Evolutionary conservation across 2,329 filamentous ascomycete species (phyloP).

Genomic region (Trichoderma brevicompactum): DNA sequence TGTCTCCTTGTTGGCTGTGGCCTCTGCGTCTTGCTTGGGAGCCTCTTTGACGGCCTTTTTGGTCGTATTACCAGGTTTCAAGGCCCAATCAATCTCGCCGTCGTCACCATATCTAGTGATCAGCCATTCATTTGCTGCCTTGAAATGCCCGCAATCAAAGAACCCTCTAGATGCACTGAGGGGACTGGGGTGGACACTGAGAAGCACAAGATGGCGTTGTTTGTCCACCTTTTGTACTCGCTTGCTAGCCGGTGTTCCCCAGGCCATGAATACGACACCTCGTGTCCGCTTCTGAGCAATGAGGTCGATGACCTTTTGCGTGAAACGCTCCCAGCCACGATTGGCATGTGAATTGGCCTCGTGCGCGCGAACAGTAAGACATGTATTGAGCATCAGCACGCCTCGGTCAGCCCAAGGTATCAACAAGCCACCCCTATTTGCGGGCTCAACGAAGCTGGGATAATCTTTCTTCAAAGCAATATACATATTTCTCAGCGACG

Average conservation of each 20-base stretch:
- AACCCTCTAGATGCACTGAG: conserved; percentile 82
- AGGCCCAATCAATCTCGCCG: conserved; percentile 83
- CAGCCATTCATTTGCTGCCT: conserved; percentile 84
- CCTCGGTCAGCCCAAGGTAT: conserved; percentile 94
- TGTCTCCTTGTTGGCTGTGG: conserved; percentile 31
- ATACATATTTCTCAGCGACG: conserved; percentile 94
- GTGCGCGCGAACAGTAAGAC: conserved; percentile 88
- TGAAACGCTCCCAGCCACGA: conserved; percentile 91
- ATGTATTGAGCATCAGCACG: conserved; percentile 92
- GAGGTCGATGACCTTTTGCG: conserved; percentile 86
- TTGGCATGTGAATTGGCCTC: conserved; percentile 84
- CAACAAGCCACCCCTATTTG: conserved; percentile 78
- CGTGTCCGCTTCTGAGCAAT: conserved; percentile 75
- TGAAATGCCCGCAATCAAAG: conserved; percentile 82
- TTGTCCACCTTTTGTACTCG: conserved; percentile 74
- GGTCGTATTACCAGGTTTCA: conserved; percentile 47
- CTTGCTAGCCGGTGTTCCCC: conserved; percentile 84
- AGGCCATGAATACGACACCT: conserved; percentile 94
- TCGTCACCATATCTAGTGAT: conserved; percentile 75
- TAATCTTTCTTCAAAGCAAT: conserved; percentile 86
- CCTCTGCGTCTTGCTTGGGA: conserved; percentile 35
- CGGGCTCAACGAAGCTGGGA: conserved; percentile 73
- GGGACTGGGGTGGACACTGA: conserved; percentile 91
- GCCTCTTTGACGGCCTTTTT: conserved; percentile 36
- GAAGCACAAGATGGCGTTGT: conserved; percentile 78